A percentile compares a stretch with the other conserved stretches of the same genome.
phyloP scores from a whole-genome alignment of 2,329 filamentous ascomycete species.

The Alternaria gansuensis region DNA sequence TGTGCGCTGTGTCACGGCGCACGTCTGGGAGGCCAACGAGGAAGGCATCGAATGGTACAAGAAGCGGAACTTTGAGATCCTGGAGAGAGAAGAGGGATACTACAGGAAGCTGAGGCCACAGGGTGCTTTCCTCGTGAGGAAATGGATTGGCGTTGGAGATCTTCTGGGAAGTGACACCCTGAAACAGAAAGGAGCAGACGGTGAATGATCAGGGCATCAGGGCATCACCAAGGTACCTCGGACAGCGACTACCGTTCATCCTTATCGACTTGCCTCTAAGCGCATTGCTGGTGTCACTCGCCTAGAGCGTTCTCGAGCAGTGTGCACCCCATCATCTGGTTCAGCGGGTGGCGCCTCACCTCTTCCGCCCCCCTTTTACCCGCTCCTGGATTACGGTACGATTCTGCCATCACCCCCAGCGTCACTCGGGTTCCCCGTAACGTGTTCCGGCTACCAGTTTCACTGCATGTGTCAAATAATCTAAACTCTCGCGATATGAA shows the following conservation, averaged over 20 bases:
- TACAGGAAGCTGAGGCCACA: conserved; percentile 67
- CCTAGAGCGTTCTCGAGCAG: background rate
- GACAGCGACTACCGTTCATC: conserved; percentile 1
- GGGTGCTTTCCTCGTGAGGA: conserved; percentile 63
- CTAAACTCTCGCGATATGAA: conserved; percentile 5
- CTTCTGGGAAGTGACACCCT: conserved; percentile 27
- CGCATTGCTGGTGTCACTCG: background rate
- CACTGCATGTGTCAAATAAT: conserved; percentile 20
- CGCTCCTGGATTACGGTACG: conserved; percentile 18
- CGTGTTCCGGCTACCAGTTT: conserved; percentile 10
- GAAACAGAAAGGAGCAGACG: conserved; percentile 9
- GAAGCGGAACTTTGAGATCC: conserved; percentile 64
- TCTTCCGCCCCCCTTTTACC: conserved; percentile 18
- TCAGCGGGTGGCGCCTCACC: background rate
- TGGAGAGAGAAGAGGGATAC: conserved; percentile 63
- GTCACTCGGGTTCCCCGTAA: conserved; percentile 10
- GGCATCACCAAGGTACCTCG: background rate
- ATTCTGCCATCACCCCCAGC: background rate
- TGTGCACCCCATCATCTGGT: conserved; percentile 5
- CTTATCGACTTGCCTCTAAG: background rate
- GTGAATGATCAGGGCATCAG: conserved; percentile 15
- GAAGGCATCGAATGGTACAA: conserved; percentile 69
- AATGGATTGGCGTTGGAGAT: conserved; percentile 53
- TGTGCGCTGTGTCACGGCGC: conserved; percentile 64
- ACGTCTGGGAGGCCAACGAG: conserved; percentile 70